Percentiles rank a stretch among this genome's conserved stretches.
Evolutionary conservation across 768 basidiomycete species (phyloP).

Genomic region (Exsudoporus frostii): DNA sequence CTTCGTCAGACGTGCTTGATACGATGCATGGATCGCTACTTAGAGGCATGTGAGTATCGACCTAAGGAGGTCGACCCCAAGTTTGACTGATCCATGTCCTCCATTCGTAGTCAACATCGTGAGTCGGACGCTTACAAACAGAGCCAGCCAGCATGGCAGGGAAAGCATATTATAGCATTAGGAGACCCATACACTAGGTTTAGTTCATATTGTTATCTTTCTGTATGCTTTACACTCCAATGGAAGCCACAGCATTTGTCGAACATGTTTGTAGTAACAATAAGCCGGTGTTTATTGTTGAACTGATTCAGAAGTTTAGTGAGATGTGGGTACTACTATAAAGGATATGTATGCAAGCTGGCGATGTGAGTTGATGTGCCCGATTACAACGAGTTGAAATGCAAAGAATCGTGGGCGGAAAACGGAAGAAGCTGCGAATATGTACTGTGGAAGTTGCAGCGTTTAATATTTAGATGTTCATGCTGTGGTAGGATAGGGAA

Average conservation of each 20-base stretch:
- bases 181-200: neutral
- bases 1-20: slow-evolving; percentile 62
- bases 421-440: slow-evolving; percentile 8
- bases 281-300: slow-evolving; percentile 13
- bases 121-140: slow-evolving; percentile 61
- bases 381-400: slow-evolving; percentile 13
- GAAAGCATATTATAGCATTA: slow-evolving; percentile 14
- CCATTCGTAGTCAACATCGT: slow-evolving; percentile 67
- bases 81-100: slow-evolving; percentile 7
- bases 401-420: slow-evolving; percentile 4
- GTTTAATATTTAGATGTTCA: neutral
- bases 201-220: neutral
- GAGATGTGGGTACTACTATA: slow-evolving; percentile 12
- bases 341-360: slow-evolving; percentile 15
- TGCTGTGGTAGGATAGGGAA: neutral
- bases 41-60: slow-evolving; percentile 73
- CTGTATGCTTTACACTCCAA: neutral
- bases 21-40: slow-evolving; percentile 75
- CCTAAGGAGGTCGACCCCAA: neutral
- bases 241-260: neutral
- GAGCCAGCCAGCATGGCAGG: slow-evolving; percentile 38
- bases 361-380: slow-evolving; percentile 5
- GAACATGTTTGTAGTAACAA: neutral
- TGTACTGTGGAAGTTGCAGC: slow-evolving; percentile 19
- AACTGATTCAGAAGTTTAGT: slow-evolving; percentile 6